Evolutionary conservation across 2,329 filamentous ascomycete species (phyloP).

Genomic region (Arachnopeziza araneosa): DNA sequence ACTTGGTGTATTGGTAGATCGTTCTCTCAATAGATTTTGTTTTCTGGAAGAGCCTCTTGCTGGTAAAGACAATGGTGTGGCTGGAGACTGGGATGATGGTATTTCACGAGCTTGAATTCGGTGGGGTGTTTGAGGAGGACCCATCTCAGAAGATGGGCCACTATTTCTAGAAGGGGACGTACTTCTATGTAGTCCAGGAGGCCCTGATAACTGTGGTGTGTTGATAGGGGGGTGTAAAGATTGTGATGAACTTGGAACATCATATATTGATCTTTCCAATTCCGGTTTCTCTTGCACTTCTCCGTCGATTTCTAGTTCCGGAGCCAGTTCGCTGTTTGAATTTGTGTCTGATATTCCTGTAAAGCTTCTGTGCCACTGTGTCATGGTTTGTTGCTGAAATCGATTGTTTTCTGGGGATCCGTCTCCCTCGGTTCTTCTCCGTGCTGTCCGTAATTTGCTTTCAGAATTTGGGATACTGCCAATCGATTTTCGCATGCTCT

Average conservation of each 20-base stretch:
- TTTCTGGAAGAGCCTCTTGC: slow-evolving; percentile 12
- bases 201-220: background rate
- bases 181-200: background rate
- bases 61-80: slow-evolving; percentile 24
- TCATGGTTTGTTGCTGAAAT: background rate
- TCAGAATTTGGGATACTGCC: background rate
- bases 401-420: background rate
- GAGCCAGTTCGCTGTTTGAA: background rate
- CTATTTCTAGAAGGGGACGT: slow-evolving; percentile 1
- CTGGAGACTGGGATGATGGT: slow-evolving; percentile 31
- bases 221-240: slow-evolving; percentile 1
- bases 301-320: background rate
- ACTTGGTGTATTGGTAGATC: slow-evolving; percentile 22
- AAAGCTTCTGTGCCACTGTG: background rate
- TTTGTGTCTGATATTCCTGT: background rate
- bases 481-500: background rate
- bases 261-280: background rate
- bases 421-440: background rate
- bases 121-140: slow-evolving; percentile 24
- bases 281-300: background rate
- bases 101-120: slow-evolving; percentile 21
- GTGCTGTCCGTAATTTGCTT: background rate
- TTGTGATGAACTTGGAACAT: slow-evolving; percentile 18
- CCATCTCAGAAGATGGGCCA: slow-evolving; percentile 11
- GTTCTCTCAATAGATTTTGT: slow-evolving; percentile 19